Percentiles rank a stretch among this genome's conserved stretches.
Conservation (phyloP, 257 asterid genomes). For the Solanum infundibuliforme region DNA sequence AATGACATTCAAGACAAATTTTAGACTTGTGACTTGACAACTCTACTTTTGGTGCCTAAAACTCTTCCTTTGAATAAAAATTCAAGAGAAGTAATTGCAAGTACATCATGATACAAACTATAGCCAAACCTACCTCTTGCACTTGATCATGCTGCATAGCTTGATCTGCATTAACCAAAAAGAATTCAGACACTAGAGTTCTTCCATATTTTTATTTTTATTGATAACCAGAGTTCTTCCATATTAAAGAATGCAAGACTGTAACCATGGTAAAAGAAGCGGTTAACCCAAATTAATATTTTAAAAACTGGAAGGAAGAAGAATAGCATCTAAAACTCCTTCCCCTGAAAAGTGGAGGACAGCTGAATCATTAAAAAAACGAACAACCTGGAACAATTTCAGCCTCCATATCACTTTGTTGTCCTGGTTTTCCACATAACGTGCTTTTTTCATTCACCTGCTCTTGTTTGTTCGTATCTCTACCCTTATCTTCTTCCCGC, state of each 20-base stretch:
- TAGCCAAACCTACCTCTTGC: neutral
- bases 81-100: neutral
- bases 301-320: neutral
- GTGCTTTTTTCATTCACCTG: neutral
- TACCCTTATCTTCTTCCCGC: neutral
- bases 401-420: neutral
- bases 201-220: neutral
- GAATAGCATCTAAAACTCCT: neutral
- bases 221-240: neutral
- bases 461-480: neutral
- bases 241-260: neutral
- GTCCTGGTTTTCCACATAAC: neutral
- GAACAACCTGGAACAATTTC: neutral
- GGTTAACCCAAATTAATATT: neutral
- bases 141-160: conserved; percentile 1
- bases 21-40: neutral
- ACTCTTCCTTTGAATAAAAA: neutral
- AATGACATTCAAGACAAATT: neutral
- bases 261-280: neutral
- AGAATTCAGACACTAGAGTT: neutral
- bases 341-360: neutral
- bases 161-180: conserved; percentile 5
- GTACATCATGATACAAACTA: neutral
- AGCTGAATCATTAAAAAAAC: neutral
- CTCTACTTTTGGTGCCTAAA: neutral